A percentile compares a stretch with the other conserved stretches of the same genome.
phyloP scores from a whole-genome alignment of 371 early-diverging fungal species.

The Chytridium lagenaria region DNA sequence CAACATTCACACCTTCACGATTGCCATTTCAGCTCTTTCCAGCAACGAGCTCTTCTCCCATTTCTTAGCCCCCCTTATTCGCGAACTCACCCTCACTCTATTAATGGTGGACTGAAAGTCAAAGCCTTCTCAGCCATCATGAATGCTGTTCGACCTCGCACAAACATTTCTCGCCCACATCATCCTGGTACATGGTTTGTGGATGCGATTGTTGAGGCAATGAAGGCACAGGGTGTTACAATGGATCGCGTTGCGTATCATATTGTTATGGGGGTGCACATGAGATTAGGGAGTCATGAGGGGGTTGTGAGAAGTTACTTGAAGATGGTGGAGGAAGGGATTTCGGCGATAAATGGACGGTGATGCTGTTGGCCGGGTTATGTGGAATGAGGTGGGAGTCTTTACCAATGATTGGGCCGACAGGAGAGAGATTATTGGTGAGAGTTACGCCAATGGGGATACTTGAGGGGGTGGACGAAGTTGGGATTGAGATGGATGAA shows the following conservation, averaged over 20 bases:
- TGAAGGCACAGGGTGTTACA: too few species aligned
- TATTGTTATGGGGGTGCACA: neutral
- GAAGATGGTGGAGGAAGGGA: neutral
- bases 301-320: neutral
- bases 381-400: too few species aligned
- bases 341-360: too few species aligned
- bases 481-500: neutral
- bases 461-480: neutral
- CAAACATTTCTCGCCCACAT: too few species aligned
- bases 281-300: neutral
- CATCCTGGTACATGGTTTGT: too few species aligned
- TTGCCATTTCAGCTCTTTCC: neutral
- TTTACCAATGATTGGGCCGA: too few species aligned
- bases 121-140: neutral
- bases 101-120: neutral
- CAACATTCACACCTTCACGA: neutral
- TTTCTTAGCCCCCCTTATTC: neutral
- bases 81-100: neutral
- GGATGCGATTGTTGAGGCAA: too few species aligned
- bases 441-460: neutral
- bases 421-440: neutral
- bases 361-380: too few species aligned
- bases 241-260: neutral
- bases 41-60: neutral
- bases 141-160: neutral